Percentiles rank a stretch among this genome's conserved stretches.
These are phyloP conservation scores for Panicum hallii DNA, from an alignment of 202 grass and related monocot genomes.

Conservation along the genomic window DNA sequence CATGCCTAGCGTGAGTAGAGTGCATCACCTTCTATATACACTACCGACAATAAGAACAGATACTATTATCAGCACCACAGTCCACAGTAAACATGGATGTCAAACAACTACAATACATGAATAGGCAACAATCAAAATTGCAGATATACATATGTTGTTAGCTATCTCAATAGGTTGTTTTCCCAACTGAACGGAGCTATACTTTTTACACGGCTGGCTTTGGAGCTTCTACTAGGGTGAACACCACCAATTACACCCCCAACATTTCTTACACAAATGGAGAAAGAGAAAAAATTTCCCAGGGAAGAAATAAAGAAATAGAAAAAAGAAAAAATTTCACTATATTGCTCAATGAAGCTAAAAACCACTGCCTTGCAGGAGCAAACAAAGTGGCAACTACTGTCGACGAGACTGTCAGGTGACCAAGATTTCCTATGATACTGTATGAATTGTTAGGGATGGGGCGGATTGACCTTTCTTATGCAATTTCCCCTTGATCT, in stretches of 20 bases:
- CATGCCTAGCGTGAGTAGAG: background rate
- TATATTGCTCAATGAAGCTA: constrained; percentile 56
- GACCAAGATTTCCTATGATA: constrained; percentile 50
- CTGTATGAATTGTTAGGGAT: constrained; percentile 63
- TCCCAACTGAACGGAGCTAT: constrained; percentile 58
- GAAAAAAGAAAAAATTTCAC: constrained; percentile 47
- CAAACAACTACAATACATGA: constrained; percentile 35
- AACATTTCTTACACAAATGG: constrained; percentile 57
- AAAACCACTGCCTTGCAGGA: constrained; percentile 50
- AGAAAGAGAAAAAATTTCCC: constrained; percentile 32
- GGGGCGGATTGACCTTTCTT: constrained; percentile 66
- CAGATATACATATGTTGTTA: constrained; percentile 77
- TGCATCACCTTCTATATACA: background rate
- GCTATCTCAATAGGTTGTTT: constrained; percentile 58
- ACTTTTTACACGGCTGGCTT: constrained; percentile 72
- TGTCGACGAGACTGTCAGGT: constrained; percentile 39
- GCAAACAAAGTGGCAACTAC: constrained; percentile 54
- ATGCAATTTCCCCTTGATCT: constrained; percentile 82
- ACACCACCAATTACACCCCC: constrained; percentile 53
- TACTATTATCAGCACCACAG: background rate
- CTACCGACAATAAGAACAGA: background rate
- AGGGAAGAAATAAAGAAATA: constrained; percentile 50
- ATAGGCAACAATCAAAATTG: constrained; percentile 61
- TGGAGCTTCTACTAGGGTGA: constrained; percentile 63
- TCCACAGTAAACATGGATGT: background rate